Conservation (phyloP, 257 asterid genomes). For the Nicotiana tomentosiformis region DNA sequence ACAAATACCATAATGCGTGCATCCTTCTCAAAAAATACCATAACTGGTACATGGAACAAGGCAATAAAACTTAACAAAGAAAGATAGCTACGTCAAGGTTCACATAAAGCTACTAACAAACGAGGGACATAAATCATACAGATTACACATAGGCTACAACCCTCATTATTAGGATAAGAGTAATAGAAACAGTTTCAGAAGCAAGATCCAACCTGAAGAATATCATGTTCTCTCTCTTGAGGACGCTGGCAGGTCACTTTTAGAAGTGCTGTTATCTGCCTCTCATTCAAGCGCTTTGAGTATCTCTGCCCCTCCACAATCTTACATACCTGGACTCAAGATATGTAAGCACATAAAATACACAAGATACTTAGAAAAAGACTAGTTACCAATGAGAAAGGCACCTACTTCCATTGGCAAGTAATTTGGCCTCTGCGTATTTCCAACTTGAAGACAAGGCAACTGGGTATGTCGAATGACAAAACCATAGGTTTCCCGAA, state of each 20-base stretch:
- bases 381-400: neutral
- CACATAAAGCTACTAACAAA: neutral
- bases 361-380: neutral
- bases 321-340: conserved; percentile 67
- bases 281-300: conserved; percentile 87
- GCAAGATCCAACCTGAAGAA: conserved; percentile 53
- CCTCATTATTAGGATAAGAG: neutral
- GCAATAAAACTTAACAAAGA: neutral
- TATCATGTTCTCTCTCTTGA: conserved; percentile 64
- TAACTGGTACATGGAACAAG: neutral
- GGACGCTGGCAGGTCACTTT: conserved; percentile 99
- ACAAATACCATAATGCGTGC: neutral
- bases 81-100: neutral
- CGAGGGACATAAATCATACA: neutral
- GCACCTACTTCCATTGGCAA: conserved; percentile 86
- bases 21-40: neutral
- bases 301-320: conserved; percentile 95
- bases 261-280: conserved; percentile 83
- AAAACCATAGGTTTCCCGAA: conserved; percentile 73
- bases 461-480: conserved; percentile 69
- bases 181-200: neutral
- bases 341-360: neutral
- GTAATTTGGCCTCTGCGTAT: conserved; percentile 77
- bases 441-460: conserved; percentile 98
- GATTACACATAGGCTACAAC: neutral